Percentiles rank a stretch among this genome's conserved stretches.
phyloP scores from a whole-genome alignment of 78 protist species.

The Parvularia atlantis region DNA sequence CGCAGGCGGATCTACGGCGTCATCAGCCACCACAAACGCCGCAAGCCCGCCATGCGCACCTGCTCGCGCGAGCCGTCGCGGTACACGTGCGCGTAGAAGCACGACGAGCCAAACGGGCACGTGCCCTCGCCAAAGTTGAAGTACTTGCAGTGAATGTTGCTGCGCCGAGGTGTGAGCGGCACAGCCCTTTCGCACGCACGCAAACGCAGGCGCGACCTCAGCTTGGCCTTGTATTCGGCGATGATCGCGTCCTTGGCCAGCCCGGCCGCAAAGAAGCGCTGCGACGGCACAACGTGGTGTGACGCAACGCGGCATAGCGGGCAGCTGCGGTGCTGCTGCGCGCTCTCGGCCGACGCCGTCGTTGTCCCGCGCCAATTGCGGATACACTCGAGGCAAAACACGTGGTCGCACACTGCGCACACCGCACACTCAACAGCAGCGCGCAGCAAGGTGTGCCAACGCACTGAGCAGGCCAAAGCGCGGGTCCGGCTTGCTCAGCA shows the following conservation, averaged over 20 bases:
- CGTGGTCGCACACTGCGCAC: not conserved
- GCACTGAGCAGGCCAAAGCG: no score
- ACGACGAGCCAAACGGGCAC: conserved; percentile 13
- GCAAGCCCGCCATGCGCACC: no score
- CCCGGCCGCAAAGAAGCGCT: not conserved
- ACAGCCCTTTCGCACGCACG: no score
- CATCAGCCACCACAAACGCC: no score
- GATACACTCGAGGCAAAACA: conserved; percentile 5
- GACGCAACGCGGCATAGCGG: conserved; percentile 8
- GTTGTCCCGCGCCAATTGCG: conserved; percentile 5
- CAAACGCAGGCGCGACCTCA: no score
- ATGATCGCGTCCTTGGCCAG: not conserved
- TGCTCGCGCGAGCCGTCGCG: conserved; percentile 14
- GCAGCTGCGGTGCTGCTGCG: no score
- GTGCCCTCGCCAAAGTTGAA: not conserved
- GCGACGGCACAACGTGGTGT: not conserved
- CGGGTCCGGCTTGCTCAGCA: no score
- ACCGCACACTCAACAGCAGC: no score
- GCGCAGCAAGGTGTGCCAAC: no score
- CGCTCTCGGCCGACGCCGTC: not conserved
- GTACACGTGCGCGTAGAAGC: conserved; percentile 14
- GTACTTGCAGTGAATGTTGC: conserved; percentile 2
- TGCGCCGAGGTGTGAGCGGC: not conserved
- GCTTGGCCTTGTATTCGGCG: not conserved
- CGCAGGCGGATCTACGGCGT: no score